Evolutionary conservation across 2,329 filamentous ascomycete species (phyloP), one percentile per base, ranked within the genome.

Genomic region (Diaporthe australafricana): DNA sequence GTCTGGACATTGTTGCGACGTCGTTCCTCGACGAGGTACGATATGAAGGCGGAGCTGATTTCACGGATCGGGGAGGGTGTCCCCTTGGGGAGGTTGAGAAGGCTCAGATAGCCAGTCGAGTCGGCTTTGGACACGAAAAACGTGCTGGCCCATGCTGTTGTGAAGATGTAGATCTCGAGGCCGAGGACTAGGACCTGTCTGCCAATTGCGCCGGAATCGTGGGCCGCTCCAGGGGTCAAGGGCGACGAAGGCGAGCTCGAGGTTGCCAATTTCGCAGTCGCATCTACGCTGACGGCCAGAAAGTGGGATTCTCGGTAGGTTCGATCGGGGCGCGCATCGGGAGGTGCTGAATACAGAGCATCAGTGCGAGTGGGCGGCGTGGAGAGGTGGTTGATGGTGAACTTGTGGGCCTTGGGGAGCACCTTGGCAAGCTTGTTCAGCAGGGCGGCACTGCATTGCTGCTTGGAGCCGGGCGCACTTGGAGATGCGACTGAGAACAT

Each of bases 41-140:
- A 86, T 27, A 99, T 81, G 75, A 98, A 98, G 0, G 91, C 89
- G 6, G 91, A 90, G 60, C 91, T 92, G 55, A 97, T 88, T 40
- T 90, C 87, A 74, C 93, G 90, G 63, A 98, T 88, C 0, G 94
- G 94, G 4, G 94, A 96, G 0, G 89, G 85, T 0, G 87, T 85
- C n/a, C 88, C 86, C 75, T 84, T 88, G 20, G 91, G 88, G 0
- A 93, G 84, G 22, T 88, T 84, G 45, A 95, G 84, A 2, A 92
- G 85, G 75, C 91, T 86, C 12, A 98, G 84, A 79, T 94, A 97
- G 30, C 97, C 96, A 0, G 96, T 98, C 12, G 96, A 98, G 83
- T 99, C 96, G 62, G 96, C 96, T 82, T 99, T 99, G 74, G 95
- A 96, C 30, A 99, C 92, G 80, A 99, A 99, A 68, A 98, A 88